These are phyloP conservation scores for Gossypium mustelinum DNA, from an alignment of 345 rosid species.

Conservation along the genomic window DNA sequence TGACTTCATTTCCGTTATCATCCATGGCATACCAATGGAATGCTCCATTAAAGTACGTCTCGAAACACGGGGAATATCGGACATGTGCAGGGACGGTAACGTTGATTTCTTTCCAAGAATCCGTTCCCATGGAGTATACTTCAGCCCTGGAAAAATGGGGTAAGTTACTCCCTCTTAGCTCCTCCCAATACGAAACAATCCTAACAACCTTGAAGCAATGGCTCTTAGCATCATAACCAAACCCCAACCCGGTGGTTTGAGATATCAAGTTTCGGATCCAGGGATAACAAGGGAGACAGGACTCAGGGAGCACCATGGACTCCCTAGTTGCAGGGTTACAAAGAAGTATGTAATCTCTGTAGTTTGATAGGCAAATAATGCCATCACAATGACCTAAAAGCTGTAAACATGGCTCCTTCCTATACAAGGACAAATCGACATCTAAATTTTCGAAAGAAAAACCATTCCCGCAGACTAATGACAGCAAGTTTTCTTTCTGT, in stretches of 20 bases:
- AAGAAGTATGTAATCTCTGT: slow-evolving; percentile 8
- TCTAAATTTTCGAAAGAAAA: slow-evolving; percentile 8
- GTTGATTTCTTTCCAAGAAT: slow-evolving; percentile 14
- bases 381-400: slow-evolving; percentile 17
- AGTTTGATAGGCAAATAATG: slow-evolving; percentile 13
- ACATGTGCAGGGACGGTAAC: slow-evolving; percentile 5
- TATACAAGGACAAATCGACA: slow-evolving; percentile 12
- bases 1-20: neutral
- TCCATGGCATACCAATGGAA: slow-evolving; percentile 9
- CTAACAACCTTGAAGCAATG: slow-evolving; percentile 11
- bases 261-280: neutral
- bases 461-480: neutral
- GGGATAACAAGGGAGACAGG: neutral
- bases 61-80: slow-evolving; percentile 10
- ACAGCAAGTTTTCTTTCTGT: slow-evolving; percentile 10
- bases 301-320: slow-evolving; percentile 12
- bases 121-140: slow-evolving; percentile 7
- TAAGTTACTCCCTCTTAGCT: neutral
- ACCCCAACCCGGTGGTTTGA: slow-evolving; percentile 9
- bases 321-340: slow-evolving; percentile 15
- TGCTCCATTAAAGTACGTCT: slow-evolving; percentile 11
- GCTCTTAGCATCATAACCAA: slow-evolving; percentile 8
- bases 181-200: slow-evolving; percentile 13
- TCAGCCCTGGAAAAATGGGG: slow-evolving; percentile 10
- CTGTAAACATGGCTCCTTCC: slow-evolving; percentile 14